These are phyloP conservation scores for Rubroboletus satanas DNA, from an alignment of 768 basidiomycete genomes.

Conservation along the genomic window DNA sequence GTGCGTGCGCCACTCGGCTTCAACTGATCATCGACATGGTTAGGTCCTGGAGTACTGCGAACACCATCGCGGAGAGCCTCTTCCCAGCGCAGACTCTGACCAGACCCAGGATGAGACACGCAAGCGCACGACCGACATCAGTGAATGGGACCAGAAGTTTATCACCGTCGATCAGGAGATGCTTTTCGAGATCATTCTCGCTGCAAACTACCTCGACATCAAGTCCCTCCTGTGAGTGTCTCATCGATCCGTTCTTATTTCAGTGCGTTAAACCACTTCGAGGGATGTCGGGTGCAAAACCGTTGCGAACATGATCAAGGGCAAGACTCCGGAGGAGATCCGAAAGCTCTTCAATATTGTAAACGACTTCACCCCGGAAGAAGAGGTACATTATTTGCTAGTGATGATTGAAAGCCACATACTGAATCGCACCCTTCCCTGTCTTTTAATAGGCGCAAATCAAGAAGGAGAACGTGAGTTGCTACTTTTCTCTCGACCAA, in stretches of 20 bases:
- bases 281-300: conserved; percentile 99
- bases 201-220: conserved; percentile 99
- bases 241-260: not conserved
- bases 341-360: conserved; percentile 97
- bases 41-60: conserved; percentile 99
- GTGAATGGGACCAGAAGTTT: conserved; percentile 99
- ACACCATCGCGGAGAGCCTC: conserved; percentile 96
- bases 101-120: conserved; percentile 88
- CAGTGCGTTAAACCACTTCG: conserved; percentile 1
- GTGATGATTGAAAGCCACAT: not conserved
- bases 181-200: conserved; percentile 99
- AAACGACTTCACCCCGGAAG: conserved; percentile 98
- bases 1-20: not conserved
- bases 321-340: conserved; percentile 99
- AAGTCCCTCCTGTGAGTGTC: conserved; percentile 86
- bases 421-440: conserved; percentile 8
- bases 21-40: not conserved
- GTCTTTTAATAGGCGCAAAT: conserved; percentile 72
- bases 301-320: conserved; percentile 99
- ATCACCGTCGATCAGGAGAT: conserved; percentile 99
- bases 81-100: conserved; percentile 80
- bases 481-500: not conserved
- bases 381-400: conserved; percentile 63
- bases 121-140: conserved; percentile 97
- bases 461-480: conserved; percentile 96